These are phyloP conservation scores for Quercus parvula DNA, from an alignment of 306 rosid genomes.

Conservation along the genomic window DNA sequence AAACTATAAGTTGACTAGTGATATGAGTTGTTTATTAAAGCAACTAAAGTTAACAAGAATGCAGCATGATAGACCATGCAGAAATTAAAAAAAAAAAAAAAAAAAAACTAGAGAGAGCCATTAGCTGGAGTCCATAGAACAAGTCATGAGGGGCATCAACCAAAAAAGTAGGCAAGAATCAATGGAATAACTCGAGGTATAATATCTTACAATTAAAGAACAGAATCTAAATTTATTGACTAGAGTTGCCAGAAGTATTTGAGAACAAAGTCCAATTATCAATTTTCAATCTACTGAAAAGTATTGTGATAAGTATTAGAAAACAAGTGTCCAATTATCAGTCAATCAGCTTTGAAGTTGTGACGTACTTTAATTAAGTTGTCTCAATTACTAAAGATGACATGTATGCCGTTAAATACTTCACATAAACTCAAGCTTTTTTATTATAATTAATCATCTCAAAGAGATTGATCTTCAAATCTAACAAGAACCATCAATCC, in stretches of 20 bases:
- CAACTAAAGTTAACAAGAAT: neutral
- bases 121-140: neutral
- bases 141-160: neutral
- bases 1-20: conserved; percentile 8
- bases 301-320: neutral
- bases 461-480: neutral
- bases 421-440: neutral
- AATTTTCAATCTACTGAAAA: neutral
- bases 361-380: neutral
- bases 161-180: neutral
- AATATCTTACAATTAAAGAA: no score
- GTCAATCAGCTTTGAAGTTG: conserved; percentile 2
- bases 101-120: neutral
- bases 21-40: neutral
- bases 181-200: no score
- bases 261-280: no score
- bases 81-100: neutral
- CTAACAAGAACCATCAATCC: neutral
- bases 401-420: neutral
- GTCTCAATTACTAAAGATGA: neutral
- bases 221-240: no score
- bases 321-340: neutral
- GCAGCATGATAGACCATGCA: conserved; percentile 4
- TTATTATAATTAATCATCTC: neutral
- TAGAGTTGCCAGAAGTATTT: no score